phyloP scores from a whole-genome alignment of 257 asterid genomes.

The Nicotiana paniculata region DNA sequence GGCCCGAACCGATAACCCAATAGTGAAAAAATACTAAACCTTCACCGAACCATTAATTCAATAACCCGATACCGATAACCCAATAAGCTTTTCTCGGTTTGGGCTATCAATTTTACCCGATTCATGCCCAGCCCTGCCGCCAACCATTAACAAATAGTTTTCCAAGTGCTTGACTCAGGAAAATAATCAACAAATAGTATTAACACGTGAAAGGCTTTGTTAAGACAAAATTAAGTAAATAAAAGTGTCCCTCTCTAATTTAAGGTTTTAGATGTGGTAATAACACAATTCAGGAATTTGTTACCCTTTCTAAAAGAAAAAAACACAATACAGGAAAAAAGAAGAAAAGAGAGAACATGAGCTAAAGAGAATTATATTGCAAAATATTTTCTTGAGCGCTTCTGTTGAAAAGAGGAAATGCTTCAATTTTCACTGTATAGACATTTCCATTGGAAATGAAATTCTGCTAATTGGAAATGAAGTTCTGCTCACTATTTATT shows the following conservation, averaged over 20 bases:
- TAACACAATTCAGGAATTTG: neutral
- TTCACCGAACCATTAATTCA: too few species aligned
- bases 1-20: too few species aligned
- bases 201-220: neutral
- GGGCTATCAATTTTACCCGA: too few species aligned
- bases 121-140: neutral
- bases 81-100: too few species aligned
- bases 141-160: neutral
- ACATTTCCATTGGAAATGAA: neutral
- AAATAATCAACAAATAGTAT: neutral
- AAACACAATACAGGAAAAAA: neutral
- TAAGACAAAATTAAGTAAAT: neutral
- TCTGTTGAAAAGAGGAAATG: neutral
- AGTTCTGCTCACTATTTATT: neutral
- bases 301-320: too few species aligned
- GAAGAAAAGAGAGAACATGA: neutral
- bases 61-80: too few species aligned
- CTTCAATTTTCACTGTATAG: neutral
- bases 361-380: neutral
- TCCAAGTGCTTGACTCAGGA: neutral
- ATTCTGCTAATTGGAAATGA: neutral
- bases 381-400: neutral
- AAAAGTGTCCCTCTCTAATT: neutral
- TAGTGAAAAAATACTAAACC: too few species aligned
- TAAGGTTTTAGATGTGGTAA: neutral